Evolutionary conservation across 2,329 filamentous ascomycete genomes (phyloP).

Genomic region (Pseudogymnoascus sp.): DNA sequence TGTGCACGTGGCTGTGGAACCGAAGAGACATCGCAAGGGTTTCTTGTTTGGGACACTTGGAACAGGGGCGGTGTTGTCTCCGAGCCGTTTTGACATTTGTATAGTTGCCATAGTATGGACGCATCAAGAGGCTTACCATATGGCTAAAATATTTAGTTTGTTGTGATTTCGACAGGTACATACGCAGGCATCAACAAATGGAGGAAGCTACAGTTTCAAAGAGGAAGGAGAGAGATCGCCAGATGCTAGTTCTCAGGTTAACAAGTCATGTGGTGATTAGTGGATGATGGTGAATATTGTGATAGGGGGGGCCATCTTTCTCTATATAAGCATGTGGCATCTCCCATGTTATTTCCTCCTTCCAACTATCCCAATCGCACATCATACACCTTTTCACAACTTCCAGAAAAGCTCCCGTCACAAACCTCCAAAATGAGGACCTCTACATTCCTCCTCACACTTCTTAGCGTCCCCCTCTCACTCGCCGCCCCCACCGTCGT

Average conservation of each 20-base stretch:
- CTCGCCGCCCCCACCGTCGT: neutral
- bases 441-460: neutral
- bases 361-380: neutral
- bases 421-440: slow-evolving; percentile 4
- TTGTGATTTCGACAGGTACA: neutral
- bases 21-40: neutral
- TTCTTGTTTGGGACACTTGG: neutral
- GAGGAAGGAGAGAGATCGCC: neutral
- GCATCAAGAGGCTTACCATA: neutral
- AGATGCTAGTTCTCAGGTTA: neutral
- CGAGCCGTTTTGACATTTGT: neutral
- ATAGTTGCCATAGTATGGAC: neutral
- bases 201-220: neutral
- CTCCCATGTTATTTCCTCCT: neutral
- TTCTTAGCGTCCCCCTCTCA: neutral
- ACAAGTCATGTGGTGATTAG: neutral
- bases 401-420: neutral
- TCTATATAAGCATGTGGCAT: neutral
- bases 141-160: neutral
- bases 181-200: neutral
- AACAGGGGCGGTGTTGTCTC: neutral
- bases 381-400: neutral
- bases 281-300: neutral
- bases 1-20: neutral
- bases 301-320: neutral